Base-by-base conservation (phyloP, 2,329 filamentous ascomycete species). In the Aspergillus latus region DNA sequence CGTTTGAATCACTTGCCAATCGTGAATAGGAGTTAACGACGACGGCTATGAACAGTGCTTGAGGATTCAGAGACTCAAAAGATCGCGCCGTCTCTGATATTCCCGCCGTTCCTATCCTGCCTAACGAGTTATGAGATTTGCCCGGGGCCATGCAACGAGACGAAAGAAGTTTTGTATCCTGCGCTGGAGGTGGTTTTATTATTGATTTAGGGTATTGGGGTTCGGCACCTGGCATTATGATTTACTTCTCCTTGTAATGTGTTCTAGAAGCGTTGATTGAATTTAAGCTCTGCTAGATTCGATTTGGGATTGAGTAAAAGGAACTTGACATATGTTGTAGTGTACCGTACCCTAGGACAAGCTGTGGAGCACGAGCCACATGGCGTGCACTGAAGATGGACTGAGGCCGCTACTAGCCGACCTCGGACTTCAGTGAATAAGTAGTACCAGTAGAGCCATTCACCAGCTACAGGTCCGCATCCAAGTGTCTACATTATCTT, bases 11-110 rank as follows among this genome's bases (percentile, higher is more conserved):
- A 47, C 45, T n/a, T 36, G 45, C 48, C 48, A 43, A 50, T 50
- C 39, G 9, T 50, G 48, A 50, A 43, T 50, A 50, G 48, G 39
- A 50, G 37, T 50, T 50, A 50, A 50, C 48, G 48, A 30, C 37
- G 29, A 42, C 48, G 48, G 34, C 15, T 39, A 39, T 39, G 36
- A 50, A 50, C 37, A 50, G 48, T 50, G 48, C 48, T 15, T 50
- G 28, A 50, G 44, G n/a, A 46, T 46, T 13, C 13, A 10, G 44
- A 30, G 13, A n/a, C n/a, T 50, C 26, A 36, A 50, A 32, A 42
- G 36, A 5, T n/a, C 47, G 11, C 37, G n/a, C 26, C 48, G 28
- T 42, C 13, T 10, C 40, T 42, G 29, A 21, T 26, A 9, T 13
- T 8, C 2, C 28, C 6, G 16, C 13, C 32, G 10, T 10, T 39